Evolutionary conservation across 1,139 yeast genomes (phyloP), one percentile per base, ranked within the genome.

Genomic region (Pichiaceae sp.): DNA sequence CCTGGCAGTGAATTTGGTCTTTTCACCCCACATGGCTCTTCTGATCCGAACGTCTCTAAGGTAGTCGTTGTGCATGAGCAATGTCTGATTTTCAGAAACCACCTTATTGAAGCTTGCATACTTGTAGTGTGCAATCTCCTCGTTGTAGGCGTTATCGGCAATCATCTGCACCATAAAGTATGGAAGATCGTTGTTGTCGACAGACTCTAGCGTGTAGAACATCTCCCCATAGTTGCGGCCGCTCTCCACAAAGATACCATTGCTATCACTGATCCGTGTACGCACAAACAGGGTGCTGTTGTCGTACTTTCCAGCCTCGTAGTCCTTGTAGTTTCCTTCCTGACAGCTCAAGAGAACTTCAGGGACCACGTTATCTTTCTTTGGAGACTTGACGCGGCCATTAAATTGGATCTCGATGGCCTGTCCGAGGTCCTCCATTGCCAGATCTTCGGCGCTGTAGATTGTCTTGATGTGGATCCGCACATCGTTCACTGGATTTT

Each of bases 131-230:
- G 37, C 30, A 3, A 75, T 44, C 42, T 80, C 87, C 2, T 69
- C 59, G 7, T 49, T 54, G 50, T 74, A 73, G 11, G 78, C 58
- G 44, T 74, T 74, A 41, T 75, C 73, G 12, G 77, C 44, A 18
- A 81, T 50, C 1, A 80, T 66, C 42, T 76, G 81, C 0, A 81
- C 69, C 5, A 76, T 62, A 40, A 71, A 68, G 43, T 67, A 78
- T 0, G 89, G 87, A 28, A 80, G 53, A 42, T 72, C 78, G 42
- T 78, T 80, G 11, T 62, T 54, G 35, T 68, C 67, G n/a, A 80
- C 65, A 9, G 73, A 52, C 2, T 61, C 62, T 32, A 73, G 56
- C 25, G 68, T 62, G 49, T 71, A 76, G 41, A 59, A 65, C 7
- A 78, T 57, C 3, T 63, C 62, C 0, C 75, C 73, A 38, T 60